Evolutionary conservation across 2,329 filamentous ascomycete species (phyloP).

Genomic region (Teratosphaeria epicoccoides): DNA sequence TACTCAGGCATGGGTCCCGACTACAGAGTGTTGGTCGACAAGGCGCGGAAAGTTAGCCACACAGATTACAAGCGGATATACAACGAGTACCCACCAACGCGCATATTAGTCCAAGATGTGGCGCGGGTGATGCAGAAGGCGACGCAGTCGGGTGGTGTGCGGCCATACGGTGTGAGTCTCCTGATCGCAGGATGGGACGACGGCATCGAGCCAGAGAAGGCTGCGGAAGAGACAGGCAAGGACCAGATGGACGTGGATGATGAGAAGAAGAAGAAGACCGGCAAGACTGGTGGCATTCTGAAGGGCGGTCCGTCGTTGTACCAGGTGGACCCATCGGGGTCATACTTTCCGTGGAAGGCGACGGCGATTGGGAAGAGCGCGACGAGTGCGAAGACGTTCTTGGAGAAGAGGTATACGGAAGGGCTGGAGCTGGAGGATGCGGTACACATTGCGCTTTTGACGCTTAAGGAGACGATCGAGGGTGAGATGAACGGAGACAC

Average conservation of each 20-base stretch:
- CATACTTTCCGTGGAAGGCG: slow-evolving; percentile 99
- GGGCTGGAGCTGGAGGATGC: slow-evolving; percentile 95
- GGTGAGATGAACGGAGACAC: slow-evolving; percentile 15
- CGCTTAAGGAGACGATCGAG: slow-evolving; percentile 88
- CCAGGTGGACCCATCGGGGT: slow-evolving; percentile 97
- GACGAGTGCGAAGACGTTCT: slow-evolving; percentile 94
- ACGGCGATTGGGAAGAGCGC: slow-evolving; percentile 98
- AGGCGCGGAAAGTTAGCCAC: slow-evolving; percentile 95
- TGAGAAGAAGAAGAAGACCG: slow-evolving; percentile 61
- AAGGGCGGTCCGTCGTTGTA: slow-evolving; percentile 97
- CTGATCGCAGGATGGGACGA: slow-evolving; percentile 97
- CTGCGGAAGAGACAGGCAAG: slow-evolving; percentile 48
- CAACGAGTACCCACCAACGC: slow-evolving; percentile 98
- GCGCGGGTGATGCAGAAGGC: slow-evolving; percentile 98
- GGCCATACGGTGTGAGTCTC: slow-evolving; percentile 92
- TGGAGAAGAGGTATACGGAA: slow-evolving; percentile 98
- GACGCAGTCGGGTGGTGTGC: slow-evolving; percentile 92
- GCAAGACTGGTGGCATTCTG: slow-evolving; percentile 88
- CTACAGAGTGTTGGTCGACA: slow-evolving; percentile 94
- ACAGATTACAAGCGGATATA: slow-evolving; percentile 99
- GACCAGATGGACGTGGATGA: slow-evolving; percentile 34
- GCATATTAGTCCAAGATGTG: slow-evolving; percentile 98
- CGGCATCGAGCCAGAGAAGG: slow-evolving; percentile 76
- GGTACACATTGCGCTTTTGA: slow-evolving; percentile 93
- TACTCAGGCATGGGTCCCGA: slow-evolving; percentile 99